A percentile compares a stretch with the other conserved stretches of the same genome.
Conservation (phyloP, 2,329 filamentous ascomycete genomes). For the Bisporella sp. region DNA sequence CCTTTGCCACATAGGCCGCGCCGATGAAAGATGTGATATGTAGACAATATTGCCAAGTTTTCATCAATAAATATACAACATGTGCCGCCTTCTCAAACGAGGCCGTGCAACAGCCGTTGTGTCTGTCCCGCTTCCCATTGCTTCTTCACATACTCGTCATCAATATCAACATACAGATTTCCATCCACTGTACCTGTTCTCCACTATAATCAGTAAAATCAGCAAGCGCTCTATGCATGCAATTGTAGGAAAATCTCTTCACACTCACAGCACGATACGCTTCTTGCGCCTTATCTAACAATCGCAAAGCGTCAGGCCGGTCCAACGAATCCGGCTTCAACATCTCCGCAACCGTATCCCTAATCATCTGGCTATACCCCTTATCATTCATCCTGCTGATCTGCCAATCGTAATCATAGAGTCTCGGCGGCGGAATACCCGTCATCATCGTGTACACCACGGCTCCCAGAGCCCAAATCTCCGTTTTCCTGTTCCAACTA, state of each 20-base stretch:
- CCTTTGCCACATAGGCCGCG: conserved; percentile 10
- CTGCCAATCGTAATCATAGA: conserved; percentile 17
- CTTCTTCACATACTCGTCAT: background rate
- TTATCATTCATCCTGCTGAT: conserved; percentile 21
- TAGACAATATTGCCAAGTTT: background rate
- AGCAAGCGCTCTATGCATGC: background rate
- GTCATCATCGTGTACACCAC: conserved; percentile 26
- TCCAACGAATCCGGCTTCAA: conserved; percentile 11
- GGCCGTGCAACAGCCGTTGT: background rate
- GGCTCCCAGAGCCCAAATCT: conserved; percentile 23
- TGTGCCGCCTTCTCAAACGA: background rate
- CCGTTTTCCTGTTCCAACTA: conserved; percentile 13
- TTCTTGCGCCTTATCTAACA: conserved; percentile 16
- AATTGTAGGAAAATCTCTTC: background rate
- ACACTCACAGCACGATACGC: conserved; percentile 17
- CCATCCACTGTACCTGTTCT: background rate
- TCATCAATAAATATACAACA: background rate
- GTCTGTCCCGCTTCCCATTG: background rate
- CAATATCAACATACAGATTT: background rate
- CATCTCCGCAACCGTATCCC: conserved; percentile 19
- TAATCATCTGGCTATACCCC: conserved; percentile 13
- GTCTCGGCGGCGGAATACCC: conserved; percentile 20
- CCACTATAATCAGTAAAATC: background rate
- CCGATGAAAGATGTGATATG: background rate
- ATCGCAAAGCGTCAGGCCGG: conserved; percentile 10